Base-by-base conservation (phyloP, 2,329 filamentous ascomycete species). In the Calonectria fujianensis region DNA sequence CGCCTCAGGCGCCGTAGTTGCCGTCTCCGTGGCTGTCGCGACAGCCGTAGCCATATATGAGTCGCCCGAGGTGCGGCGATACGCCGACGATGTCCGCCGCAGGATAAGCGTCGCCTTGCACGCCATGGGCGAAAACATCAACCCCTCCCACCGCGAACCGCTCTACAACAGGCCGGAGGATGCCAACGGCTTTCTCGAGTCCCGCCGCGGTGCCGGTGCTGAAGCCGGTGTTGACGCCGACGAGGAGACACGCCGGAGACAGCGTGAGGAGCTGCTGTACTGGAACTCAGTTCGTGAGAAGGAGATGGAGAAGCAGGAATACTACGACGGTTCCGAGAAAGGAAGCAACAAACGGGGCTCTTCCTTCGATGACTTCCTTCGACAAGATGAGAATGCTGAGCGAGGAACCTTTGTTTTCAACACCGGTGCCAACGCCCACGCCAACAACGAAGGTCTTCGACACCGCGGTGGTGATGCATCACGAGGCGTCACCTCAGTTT, bases 121-220 rank as follows among this genome's bases (percentile, higher is more conserved):
- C 80, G 87, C 89, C 13, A 86, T 93, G 35, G 90, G 91, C 73
- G 91, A 93, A 72, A 88, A 87, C 77, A 88, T 92, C 82, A 85
- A 87, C 61, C 88, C 89, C 4, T 84, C 87, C 72, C 80, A 83
- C 54, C 84, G 85, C 37, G 85, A 90, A 77, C 92, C 92, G 72
- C 84, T 90, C 35, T 93, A 93, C 83, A 93, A 93, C 82, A 86
- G 92, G 16, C 92, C 92, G 67, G 92, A 93, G 82, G 92, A 93
- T 82, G 91, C 91, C 72, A 89, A 93, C 70, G 92, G 91, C 11
- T 93, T 93, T 80, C 81, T 92, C 71, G 85, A 89, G 78, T 91
- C 90, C 11, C 85, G 87, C n/a, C 85, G 85, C 32, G 85, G 83
- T 27, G 78, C 78, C 5, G 84, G 84, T 24, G 84, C 84, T 66